A percentile compares a stretch with the other conserved stretches of the same genome.
Conservation (phyloP, 106 monocot genomes). For the Apostasia ramifera region DNA sequence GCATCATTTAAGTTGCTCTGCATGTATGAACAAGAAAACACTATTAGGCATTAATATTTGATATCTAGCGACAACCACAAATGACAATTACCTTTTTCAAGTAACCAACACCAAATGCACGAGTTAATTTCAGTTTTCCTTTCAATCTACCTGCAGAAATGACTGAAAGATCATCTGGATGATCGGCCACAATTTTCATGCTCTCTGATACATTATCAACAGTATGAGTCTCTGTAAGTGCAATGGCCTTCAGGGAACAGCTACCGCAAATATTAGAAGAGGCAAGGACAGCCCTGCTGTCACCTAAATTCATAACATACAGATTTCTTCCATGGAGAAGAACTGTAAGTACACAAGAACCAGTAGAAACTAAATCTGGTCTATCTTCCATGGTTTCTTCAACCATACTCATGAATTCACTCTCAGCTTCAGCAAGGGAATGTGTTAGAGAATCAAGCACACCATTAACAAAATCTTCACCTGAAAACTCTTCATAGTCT, state of each 20-base stretch:
- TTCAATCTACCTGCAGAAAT: conserved; percentile 57
- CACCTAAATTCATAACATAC: conserved; percentile 70
- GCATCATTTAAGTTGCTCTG: conserved; percentile 74
- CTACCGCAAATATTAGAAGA: conserved; percentile 10
- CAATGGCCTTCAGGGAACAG: conserved; percentile 34
- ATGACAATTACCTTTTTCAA: conserved; percentile 52
- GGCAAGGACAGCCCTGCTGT: conserved; percentile 88
- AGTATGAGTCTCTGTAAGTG: conserved; percentile 65
- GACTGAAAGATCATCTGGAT: conserved; percentile 60
- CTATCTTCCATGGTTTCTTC: conserved; percentile 79
- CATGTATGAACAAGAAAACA: not conserved
- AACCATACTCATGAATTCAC: conserved; percentile 63
- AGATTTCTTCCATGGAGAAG: conserved; percentile 70
- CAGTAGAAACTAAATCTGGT: conserved; percentile 78
- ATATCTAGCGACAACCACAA: not conserved
- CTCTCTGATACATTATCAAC: conserved; percentile 54
- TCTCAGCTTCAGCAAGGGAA: conserved; percentile 76
- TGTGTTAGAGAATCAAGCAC: conserved; percentile 48
- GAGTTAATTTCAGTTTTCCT: conserved; percentile 74
- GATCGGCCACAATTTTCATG: conserved; percentile 47
- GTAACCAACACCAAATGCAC: conserved; percentile 89
- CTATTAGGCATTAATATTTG: not conserved
- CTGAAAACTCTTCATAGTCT: conserved; percentile 5
- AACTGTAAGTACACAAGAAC: conserved; percentile 61
- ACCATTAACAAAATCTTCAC: conserved; percentile 35